Base-by-base conservation (phyloP, 345 rosid genomes). In the Durio zibethinus region DNA sequence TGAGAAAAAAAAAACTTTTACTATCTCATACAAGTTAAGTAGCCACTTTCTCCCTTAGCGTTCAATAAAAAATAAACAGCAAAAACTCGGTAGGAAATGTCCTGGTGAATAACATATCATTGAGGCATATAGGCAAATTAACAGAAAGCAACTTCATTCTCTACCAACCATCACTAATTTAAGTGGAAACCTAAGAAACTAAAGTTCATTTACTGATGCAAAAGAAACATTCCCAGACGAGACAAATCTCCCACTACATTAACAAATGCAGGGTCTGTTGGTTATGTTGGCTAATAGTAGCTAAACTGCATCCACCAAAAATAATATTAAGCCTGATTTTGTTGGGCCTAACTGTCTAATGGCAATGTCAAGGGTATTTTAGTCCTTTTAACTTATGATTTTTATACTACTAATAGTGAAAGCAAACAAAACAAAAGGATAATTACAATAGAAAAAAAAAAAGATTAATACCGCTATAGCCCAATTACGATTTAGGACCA, bases 311-410 rank as follows among this genome's bases (percentile, higher is more conserved):
- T 60, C 68, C 29, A 20, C 74, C 23, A 38, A 23, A 33, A 68
- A 15, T 50, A 48, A 71, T 35, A 54, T 35, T 33, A 54, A 72
- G 63, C 76, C 63, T 16, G 31, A 31, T 25, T 10, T n/a, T 3
- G 2, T 36, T 7, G 70, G 14, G 18, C 73, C 54, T 45, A 68
- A 42, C 23, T 1, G 21, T 27, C 20, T 20, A 40, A 61, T n/a
- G 14, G 10, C 10, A 31, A 48, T 29, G 40, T 31, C 20, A 4
- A 23, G 82, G 80, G 74, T 56, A 79, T 53, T 79, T 42, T 72
- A 48, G 81, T 61, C 80, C 18, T 60, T 75, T 4, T 2, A 21
- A 6, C 74, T 48, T n/a, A n/a, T n/a, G n/a, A n/a, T 50, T 16
- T 9, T 50, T 11, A 20, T 18, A 16, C 5, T n/a, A 35, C 62